Percentiles rank a stretch among this genome's conserved stretches.
These are phyloP conservation scores for Bipolaris cookei DNA, from an alignment of 2,329 filamentous ascomycete genomes.

Conservation along the genomic window DNA sequence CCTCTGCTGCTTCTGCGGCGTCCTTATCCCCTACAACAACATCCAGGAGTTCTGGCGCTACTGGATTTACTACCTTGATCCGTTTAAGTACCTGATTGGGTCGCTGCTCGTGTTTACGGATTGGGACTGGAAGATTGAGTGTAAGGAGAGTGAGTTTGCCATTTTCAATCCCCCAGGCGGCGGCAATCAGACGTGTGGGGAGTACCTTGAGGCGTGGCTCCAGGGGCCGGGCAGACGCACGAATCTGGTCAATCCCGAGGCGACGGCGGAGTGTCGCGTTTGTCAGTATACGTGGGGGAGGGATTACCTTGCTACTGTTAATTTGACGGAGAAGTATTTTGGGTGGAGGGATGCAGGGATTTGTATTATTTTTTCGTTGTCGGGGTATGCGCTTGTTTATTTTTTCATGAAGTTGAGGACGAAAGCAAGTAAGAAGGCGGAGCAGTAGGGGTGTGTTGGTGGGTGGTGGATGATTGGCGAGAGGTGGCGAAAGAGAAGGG, in stretches of 20 bases:
- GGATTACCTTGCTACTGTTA: slow-evolving; percentile 66
- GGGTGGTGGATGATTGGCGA: too few species aligned
- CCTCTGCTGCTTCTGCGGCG: slow-evolving; percentile 49
- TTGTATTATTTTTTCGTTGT: slow-evolving; percentile 62
- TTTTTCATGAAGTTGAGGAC: slow-evolving; percentile 52
- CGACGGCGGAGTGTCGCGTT: slow-evolving; percentile 62
- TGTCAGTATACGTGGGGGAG: slow-evolving; percentile 65
- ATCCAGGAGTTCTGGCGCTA: slow-evolving; percentile 74
- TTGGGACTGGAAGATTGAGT: slow-evolving; percentile 52
- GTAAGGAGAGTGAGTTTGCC: slow-evolving; percentile 47
- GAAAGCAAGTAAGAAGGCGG: slow-evolving; percentile 51
- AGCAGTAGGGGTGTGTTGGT: slow-evolving; percentile 19
- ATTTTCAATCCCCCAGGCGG: slow-evolving; percentile 56
- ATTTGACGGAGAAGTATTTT: slow-evolving; percentile 66
- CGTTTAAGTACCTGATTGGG: slow-evolving; percentile 54
- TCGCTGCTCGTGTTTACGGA: slow-evolving; percentile 49
- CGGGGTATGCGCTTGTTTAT: slow-evolving; percentile 60
- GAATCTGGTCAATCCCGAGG: slow-evolving; percentile 67
- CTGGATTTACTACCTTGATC: slow-evolving; percentile 52
- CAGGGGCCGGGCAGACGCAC: slow-evolving; percentile 37
- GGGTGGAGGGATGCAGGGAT: slow-evolving; percentile 72
- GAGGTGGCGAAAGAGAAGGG: too few species aligned
- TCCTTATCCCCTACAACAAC: slow-evolving; percentile 67
- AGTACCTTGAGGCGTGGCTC: slow-evolving; percentile 53
- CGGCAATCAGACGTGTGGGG: slow-evolving; percentile 59